phyloP scores from a whole-genome alignment of 208 protist genomes.

The Trypanosoma conorhini region DNA sequence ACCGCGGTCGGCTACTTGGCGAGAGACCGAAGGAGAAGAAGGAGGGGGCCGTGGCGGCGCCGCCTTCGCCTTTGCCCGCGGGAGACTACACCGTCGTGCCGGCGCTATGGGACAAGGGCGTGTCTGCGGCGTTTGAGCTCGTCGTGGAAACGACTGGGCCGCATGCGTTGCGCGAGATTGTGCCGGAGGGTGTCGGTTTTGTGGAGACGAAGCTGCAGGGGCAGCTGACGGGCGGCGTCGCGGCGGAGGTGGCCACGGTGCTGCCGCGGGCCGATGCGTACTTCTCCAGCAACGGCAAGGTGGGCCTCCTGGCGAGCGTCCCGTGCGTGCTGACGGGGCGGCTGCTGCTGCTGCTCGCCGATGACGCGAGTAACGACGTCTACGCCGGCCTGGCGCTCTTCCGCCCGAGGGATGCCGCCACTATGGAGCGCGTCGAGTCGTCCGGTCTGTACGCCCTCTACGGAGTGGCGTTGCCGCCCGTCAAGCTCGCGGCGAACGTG shows the following conservation, averaged over 20 bases:
- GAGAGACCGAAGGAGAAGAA: slow-evolving; percentile 22
- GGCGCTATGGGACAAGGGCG: slow-evolving; percentile 59
- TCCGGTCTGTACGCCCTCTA: slow-evolving; percentile 43
- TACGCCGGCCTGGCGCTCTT: slow-evolving; percentile 62
- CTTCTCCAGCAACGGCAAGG: slow-evolving; percentile 60
- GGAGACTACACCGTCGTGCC: slow-evolving; percentile 77
- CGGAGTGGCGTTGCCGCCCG: slow-evolving; percentile 43
- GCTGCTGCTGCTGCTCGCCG: slow-evolving; percentile 50
- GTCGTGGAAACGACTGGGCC: slow-evolving; percentile 70
- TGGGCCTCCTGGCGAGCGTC: slow-evolving; percentile 35
- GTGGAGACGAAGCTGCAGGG: slow-evolving; percentile 42
- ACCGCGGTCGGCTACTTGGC: slow-evolving; percentile 49
- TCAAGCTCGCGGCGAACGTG: slow-evolving; percentile 47
- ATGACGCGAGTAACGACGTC: slow-evolving; percentile 27
- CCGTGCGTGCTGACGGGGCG: slow-evolving; percentile 43
- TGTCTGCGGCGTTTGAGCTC: slow-evolving; percentile 56
- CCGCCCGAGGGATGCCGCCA: slow-evolving; percentile 34
- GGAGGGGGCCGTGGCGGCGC: not conserved
- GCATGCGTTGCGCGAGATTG: slow-evolving; percentile 36
- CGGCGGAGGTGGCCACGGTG: slow-evolving; percentile 16
- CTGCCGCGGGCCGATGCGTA: slow-evolving; percentile 42
- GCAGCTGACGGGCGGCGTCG: slow-evolving; percentile 32
- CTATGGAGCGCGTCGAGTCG: slow-evolving; percentile 61
- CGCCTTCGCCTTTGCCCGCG: slow-evolving; percentile 47
- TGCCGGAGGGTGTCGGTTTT: slow-evolving; percentile 40